Conservation (phyloP, 225 moss, liverwort and hornwort genomes). For the Neckera pumila region DNA sequence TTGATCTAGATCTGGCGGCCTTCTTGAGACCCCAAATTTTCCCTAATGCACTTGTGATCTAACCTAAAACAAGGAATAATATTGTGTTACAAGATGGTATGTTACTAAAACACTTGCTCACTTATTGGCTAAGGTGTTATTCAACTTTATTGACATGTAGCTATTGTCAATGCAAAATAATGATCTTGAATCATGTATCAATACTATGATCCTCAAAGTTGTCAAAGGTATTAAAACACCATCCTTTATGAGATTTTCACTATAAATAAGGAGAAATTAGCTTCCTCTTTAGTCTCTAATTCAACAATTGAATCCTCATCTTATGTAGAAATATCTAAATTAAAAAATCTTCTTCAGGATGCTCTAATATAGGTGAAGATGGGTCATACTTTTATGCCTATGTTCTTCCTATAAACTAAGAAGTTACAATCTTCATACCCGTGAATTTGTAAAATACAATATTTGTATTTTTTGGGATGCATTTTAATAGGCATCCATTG, state of each 20-base stretch:
- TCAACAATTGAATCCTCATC: too few species aligned
- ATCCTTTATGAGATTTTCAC: background rate
- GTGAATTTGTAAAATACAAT: accelerated
- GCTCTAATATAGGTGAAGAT: background rate
- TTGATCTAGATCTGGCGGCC: accelerated
- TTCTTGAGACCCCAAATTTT: too few species aligned
- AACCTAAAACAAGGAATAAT: background rate
- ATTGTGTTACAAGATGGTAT: background rate
- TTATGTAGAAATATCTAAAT: too few species aligned
- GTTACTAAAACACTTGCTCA: background rate
- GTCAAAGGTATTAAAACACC: background rate
- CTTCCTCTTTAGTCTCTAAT: too few species aligned
- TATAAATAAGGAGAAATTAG: background rate
- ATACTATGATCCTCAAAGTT: background rate
- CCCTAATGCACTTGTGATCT: background rate
- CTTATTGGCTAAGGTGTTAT: background rate
- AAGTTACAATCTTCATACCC: background rate
- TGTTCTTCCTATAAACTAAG: too few species aligned
- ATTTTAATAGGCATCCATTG: too few species aligned
- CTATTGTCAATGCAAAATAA: background rate
- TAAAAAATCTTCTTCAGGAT: background rate
- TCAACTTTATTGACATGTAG: background rate
- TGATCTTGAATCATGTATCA: accelerated
- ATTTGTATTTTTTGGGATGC: too few species aligned
- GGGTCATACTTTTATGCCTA: background rate